phyloP scores from a whole-genome alignment of 2,329 filamentous ascomycete species.

The Nigrospora sphaerica region DNA sequence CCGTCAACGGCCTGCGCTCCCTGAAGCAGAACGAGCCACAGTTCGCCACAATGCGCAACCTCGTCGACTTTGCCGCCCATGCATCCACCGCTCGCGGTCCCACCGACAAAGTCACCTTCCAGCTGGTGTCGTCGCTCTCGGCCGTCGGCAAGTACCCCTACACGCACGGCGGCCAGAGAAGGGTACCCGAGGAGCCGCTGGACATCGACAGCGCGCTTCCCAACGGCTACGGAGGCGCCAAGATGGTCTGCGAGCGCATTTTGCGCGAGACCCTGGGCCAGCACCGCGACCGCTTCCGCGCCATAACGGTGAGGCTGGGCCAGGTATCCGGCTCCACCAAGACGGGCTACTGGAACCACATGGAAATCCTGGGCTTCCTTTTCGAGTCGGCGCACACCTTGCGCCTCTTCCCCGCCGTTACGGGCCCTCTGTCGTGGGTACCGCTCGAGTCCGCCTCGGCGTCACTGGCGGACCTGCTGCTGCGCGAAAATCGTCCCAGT shows the following conservation, averaged over 20 bases:
- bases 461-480: conserved; percentile 13
- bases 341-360: conserved; percentile 46
- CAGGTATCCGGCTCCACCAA: conserved; percentile 44
- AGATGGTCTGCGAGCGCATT: conserved; percentile 41
- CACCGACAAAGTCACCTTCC: conserved; percentile 19
- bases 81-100: conserved; percentile 7
- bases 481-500: conserved; percentile 10
- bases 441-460: conserved; percentile 30
- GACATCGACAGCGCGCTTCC: conserved; percentile 29
- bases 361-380: conserved; percentile 41
- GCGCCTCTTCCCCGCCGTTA: conserved; percentile 29
- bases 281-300: conserved; percentile 30
- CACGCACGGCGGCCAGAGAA: conserved; percentile 5
- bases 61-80: conserved; percentile 34
- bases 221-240: conserved; percentile 43
- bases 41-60: conserved; percentile 35
- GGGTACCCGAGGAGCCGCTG: conserved; percentile 34
- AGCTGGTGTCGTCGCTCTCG: conserved; percentile 33
- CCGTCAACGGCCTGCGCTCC: conserved; percentile 34
- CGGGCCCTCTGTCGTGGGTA: conserved; percentile 33
- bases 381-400: conserved; percentile 42
- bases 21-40: conserved; percentile 32
- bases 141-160: conserved; percentile 23
- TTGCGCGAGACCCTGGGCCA: conserved; percentile 37
- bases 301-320: conserved; percentile 35